phyloP scores from a whole-genome alignment of 257 asterid genomes.

The Osmanthus fragrans region DNA sequence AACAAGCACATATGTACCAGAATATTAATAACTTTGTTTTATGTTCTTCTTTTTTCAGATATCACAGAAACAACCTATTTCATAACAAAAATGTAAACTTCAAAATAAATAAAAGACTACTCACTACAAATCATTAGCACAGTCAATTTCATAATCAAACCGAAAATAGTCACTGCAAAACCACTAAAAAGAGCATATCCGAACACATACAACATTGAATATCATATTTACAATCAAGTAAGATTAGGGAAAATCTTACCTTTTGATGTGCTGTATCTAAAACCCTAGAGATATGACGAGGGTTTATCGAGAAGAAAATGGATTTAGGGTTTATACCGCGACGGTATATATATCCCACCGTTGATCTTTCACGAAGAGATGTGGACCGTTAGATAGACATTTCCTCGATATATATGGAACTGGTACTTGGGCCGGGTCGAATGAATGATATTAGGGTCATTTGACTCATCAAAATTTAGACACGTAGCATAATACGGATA shows the following conservation, averaged over 20 bases:
- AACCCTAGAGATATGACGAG: slow-evolving; percentile 32
- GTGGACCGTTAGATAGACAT: no score
- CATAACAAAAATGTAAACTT: slow-evolving; percentile 2
- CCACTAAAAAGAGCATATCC: not conserved
- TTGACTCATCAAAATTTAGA: no score
- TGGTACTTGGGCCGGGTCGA: no score
- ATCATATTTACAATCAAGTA: not conserved
- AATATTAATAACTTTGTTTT: not conserved
- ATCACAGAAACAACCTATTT: not conserved
- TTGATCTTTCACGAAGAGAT: no score
- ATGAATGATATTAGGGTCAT: no score
- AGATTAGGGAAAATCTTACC: slow-evolving; percentile 11
- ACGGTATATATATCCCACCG: not conserved
- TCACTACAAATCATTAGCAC: not conserved
- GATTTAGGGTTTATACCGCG: not conserved
- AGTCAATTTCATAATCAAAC: not conserved
- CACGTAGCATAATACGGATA: no score
- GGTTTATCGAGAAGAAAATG: slow-evolving; percentile 21
- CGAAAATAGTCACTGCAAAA: not conserved
- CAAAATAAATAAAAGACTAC: not conserved
- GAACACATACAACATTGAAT: not conserved
- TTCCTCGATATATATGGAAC: no score
- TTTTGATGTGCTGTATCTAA: slow-evolving; percentile 5
- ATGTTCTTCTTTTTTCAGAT: not conserved
- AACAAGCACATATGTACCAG: not conserved